These are phyloP conservation scores for Blastocystis sp. DNA, from an alignment of 352 stramenopile species.

Conservation along the genomic window DNA sequence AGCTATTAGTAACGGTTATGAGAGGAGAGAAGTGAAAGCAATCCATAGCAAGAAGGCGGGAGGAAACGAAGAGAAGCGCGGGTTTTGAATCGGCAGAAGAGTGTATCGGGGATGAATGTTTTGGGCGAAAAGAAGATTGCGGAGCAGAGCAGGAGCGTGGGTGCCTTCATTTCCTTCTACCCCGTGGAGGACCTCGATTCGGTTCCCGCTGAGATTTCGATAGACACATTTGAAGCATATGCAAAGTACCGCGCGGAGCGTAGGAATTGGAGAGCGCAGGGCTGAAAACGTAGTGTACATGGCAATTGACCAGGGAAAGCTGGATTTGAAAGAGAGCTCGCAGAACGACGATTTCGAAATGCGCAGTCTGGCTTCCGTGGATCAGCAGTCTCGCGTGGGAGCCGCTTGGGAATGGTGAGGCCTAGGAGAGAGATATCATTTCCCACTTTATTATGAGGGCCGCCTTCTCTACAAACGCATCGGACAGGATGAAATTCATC, in stretches of 20 bases:
- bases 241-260: constrained; percentile 12
- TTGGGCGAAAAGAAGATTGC: neutral
- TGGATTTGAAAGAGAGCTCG: neutral
- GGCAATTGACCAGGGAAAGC: constrained; percentile 2
- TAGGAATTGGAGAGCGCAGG: neutral
- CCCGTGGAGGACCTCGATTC: constrained; percentile 5
- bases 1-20: too few relatives aligned
- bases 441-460: constrained; percentile 64
- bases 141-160: neutral
- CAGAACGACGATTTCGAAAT: neutral
- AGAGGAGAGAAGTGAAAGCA: too few relatives aligned
- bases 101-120: neutral
- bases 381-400: neutral
- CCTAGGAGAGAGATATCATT: constrained; percentile 50
- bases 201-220: constrained; percentile 18
- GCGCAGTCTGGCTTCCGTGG: neutral
- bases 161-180: constrained; percentile 33
- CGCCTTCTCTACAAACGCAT: constrained; percentile 34
- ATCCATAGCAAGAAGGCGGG: too few relatives aligned
- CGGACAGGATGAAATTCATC: constrained; percentile 25
- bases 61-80: neutral
- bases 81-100: neutral
- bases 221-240: constrained; percentile 59
- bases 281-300: constrained; percentile 48
- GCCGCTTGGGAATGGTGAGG: neutral